These are phyloP conservation scores for Bolboschoenoplectus hybrid DNA, from an alignment of 202 grass and related monocot genomes.

Conservation along the genomic window DNA sequence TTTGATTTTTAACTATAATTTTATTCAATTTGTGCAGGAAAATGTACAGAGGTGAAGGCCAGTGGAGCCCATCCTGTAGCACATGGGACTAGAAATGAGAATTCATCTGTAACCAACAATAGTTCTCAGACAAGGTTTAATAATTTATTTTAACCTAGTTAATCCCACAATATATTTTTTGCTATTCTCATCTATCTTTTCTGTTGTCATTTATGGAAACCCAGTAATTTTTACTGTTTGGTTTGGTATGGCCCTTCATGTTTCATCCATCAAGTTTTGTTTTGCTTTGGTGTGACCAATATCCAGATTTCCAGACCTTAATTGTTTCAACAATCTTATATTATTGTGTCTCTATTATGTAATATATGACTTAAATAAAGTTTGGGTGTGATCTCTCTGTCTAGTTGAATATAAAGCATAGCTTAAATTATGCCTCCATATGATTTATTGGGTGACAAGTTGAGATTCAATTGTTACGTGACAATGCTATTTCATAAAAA, in stretches of 20 bases:
- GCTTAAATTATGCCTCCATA: not conserved
- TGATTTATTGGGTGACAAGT: not conserved
- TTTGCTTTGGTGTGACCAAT: not conserved
- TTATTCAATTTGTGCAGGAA: constrained; percentile 40
- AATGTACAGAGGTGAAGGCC: constrained; percentile 43
- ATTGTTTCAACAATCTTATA: not conserved
- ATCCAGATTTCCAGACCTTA: not conserved
- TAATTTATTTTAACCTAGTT: constrained; percentile 43
- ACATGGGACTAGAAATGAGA: constrained; percentile 46
- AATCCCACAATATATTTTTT: constrained; percentile 29
- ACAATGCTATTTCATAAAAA: not conserved
- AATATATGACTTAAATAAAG: not conserved
- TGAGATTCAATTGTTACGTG: not conserved
- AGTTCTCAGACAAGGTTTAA: constrained; percentile 72
- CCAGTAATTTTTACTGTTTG: constrained; percentile 10
- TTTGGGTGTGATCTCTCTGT: not conserved
- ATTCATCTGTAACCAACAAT: constrained; percentile 57
- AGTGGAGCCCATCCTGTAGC: constrained; percentile 37
- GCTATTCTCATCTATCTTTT: constrained; percentile 26
- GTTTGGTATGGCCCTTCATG: constrained; percentile 16
- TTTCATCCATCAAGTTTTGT: not conserved
- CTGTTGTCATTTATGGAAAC: constrained; percentile 36
- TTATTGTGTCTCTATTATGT: not conserved
- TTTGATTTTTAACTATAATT: not conserved
- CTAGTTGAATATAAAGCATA: not conserved